Base-by-base conservation (phyloP, 768 basidiomycete genomes). In the Porpolomopsis calyptriformis region DNA sequence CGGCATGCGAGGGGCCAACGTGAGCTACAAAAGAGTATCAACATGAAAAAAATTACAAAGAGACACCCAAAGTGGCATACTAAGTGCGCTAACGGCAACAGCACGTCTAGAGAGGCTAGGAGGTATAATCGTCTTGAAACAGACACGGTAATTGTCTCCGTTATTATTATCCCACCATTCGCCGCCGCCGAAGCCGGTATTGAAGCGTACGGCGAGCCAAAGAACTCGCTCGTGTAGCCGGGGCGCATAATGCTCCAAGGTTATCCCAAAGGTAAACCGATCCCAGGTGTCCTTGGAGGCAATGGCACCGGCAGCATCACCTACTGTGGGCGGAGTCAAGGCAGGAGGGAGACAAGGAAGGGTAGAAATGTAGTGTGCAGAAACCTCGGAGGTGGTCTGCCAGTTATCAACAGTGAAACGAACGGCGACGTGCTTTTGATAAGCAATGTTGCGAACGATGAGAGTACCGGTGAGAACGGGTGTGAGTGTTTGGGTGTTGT, bases 151-250 rank as follows among this genome's bases (percentile, higher is more conserved):
- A 60, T 98, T 93, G 51, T 60, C 52, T 0, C 80, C 82, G 2
- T 53, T 63, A 54, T 94, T 94, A 59, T 91, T 93, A 65, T 98
- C 94, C 94, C 94, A 98, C 73, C 83, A 85, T 66, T 98, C 93
- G 1, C 76, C 75, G 14, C 71, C 76, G 6, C 63, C 57, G 56
- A 72, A 61, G 57, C 64, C 55, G 1, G 59, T 57, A 0, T 50
- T 55, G 57, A 72, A 80, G 40, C 86, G 64, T 8, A 73, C 73
- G 45, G 77, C 82, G 12, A 86, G 65, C 70, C 69, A 82, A 44
- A 87, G 58, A 2, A 70, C 74, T 24, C 80, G 66, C 0, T 69
- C 64, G 18, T 65, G 60, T 6, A 86, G 65, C n/a, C 58, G 55
- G 6, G 59, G 59, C 18, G 72, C 71, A 49, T 82, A 81, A 47